Evolutionary conservation across 768 basidiomycete species (phyloP).

Genomic region (Amanita rimosa): DNA sequence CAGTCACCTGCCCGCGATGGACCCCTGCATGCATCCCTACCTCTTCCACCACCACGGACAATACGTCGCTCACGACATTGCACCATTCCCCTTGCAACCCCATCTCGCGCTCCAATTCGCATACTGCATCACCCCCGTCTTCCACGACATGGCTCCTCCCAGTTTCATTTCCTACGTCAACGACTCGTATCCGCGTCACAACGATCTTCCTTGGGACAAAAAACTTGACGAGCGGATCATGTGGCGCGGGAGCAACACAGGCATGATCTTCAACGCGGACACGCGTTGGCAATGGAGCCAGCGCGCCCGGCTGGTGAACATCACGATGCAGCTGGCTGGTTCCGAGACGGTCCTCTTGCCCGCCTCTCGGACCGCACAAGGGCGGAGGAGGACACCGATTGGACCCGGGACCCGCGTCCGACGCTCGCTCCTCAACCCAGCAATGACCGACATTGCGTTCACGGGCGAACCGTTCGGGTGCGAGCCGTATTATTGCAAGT

Average conservation of each 20-base stretch:
- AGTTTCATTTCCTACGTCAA: slow-evolving; percentile 28
- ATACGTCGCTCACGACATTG: slow-evolving; percentile 27
- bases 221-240: slow-evolving; percentile 45
- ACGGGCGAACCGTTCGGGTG: slow-evolving; percentile 31
- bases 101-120: slow-evolving; percentile 32
- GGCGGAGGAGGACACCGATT: slow-evolving; percentile 8
- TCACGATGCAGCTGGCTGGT: slow-evolving; percentile 22
- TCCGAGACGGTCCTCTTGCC: slow-evolving; percentile 24
- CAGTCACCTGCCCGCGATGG: slow-evolving; percentile 30
- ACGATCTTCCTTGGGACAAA: slow-evolving; percentile 50
- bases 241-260: slow-evolving; percentile 66
- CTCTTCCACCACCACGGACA: slow-evolving; percentile 30
- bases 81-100: slow-evolving; percentile 21
- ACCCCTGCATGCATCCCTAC: slow-evolving; percentile 28
- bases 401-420: slow-evolving; percentile 21
- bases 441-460: slow-evolving; percentile 47
- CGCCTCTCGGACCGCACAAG: background rate
- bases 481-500: slow-evolving; percentile 27
- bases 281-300: slow-evolving; percentile 37
- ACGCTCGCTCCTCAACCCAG: slow-evolving; percentile 30
- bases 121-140: slow-evolving; percentile 28
- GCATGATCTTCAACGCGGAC: slow-evolving; percentile 27
- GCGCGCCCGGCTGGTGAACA: slow-evolving; percentile 29
- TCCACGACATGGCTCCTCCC: slow-evolving; percentile 35
- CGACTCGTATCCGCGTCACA: slow-evolving; percentile 19